These are phyloP conservation scores for Phytophthora ramorum DNA, from an alignment of 352 stramenopile genomes.

Conservation along the genomic window DNA sequence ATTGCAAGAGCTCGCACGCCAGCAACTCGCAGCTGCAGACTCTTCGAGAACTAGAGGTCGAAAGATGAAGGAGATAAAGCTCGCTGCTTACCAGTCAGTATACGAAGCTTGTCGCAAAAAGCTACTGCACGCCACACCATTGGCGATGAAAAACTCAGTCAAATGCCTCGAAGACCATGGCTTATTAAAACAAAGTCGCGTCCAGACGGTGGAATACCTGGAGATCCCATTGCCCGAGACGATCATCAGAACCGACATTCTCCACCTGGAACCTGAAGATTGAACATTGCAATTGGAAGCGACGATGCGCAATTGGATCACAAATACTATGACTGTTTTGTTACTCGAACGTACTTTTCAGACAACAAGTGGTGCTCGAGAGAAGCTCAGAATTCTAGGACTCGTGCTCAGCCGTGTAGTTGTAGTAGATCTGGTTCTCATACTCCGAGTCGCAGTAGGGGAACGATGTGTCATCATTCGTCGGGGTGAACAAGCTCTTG, in stretches of 20 bases:
- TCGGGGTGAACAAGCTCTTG: constrained; percentile 25
- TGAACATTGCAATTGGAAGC: neutral
- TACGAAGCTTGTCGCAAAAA: constrained; percentile 60
- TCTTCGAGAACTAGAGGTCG: constrained; percentile 10
- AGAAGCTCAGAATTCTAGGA: constrained; percentile 3
- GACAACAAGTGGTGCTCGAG: neutral
- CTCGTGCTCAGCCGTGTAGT: constrained; percentile 32
- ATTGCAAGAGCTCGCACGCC: constrained; percentile 49
- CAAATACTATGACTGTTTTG: neutral
- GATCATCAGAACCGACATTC: constrained; percentile 54
- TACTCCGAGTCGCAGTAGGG: constrained; percentile 39
- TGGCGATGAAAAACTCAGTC: constrained; percentile 72
- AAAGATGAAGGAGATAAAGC: constrained; percentile 21
- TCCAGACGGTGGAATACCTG: constrained; percentile 52
- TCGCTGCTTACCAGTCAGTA: constrained; percentile 53
- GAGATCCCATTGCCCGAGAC: constrained; percentile 53
- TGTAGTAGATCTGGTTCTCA: constrained; percentile 47
- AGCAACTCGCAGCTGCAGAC: constrained; percentile 36
- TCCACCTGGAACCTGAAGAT: constrained; percentile 32
- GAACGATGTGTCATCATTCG: constrained; percentile 24
- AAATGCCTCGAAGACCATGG: constrained; percentile 70
- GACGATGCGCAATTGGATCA: neutral
- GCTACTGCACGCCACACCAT: constrained; percentile 53
- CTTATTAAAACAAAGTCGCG: constrained; percentile 45
- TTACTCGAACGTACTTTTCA: neutral